phyloP scores from a whole-genome alignment of 768 basidiomycete species.

The Amanita phalloides region DNA sequence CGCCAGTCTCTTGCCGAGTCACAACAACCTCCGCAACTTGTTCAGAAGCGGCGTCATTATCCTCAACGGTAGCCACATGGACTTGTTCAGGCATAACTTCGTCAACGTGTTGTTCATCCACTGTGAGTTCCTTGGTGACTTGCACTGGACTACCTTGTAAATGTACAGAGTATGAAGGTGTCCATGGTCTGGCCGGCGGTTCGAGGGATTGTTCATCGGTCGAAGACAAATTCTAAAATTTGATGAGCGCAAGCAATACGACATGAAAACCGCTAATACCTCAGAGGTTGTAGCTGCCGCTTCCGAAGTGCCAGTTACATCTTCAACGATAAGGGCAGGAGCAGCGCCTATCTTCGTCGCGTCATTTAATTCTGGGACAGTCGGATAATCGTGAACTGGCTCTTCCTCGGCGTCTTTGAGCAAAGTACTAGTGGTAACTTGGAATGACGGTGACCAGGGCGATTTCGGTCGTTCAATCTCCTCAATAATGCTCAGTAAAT shows the following conservation, averaged over 20 bases:
- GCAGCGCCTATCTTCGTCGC: background rate
- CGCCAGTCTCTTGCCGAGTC: background rate
- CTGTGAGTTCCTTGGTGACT: background rate
- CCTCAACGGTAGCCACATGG: background rate
- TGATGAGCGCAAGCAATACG: background rate
- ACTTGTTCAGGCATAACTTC: background rate
- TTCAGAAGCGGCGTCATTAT: no score
- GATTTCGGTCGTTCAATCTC: conserved; percentile 35
- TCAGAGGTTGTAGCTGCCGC: background rate
- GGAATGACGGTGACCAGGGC: conserved; percentile 44
- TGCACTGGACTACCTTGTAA: conserved; percentile 23
- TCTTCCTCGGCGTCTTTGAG: conserved; percentile 12
- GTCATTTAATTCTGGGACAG: background rate
- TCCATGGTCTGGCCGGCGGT: conserved; percentile 23
- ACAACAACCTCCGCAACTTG: background rate
- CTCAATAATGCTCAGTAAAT: conserved; percentile 3
- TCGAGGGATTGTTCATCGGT: conserved; percentile 1
- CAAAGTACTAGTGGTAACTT: conserved; percentile 29
- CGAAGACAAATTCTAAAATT: background rate
- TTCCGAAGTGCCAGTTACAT: background rate
- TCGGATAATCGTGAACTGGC: background rate
- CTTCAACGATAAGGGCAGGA: background rate
- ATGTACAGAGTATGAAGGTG: conserved; percentile 31
- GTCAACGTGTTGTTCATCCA: background rate
- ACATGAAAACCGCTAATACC: background rate